Evolutionary conservation across 306 rosid genomes (phyloP).

Genomic region (Malus orientalis): DNA sequence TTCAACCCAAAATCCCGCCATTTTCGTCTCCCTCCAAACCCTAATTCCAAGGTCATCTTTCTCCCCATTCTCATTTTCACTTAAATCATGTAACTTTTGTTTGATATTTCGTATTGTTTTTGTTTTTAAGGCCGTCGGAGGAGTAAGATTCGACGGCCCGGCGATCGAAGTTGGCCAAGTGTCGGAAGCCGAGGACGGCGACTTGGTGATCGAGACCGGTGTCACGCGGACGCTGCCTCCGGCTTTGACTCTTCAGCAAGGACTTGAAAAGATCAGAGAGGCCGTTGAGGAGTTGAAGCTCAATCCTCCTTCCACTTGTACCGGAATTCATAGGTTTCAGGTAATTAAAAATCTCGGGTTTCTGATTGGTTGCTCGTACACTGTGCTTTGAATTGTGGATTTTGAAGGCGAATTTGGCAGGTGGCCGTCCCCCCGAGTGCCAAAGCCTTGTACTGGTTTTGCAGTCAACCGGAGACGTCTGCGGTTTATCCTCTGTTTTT

Average conservation of each 20-base stretch:
- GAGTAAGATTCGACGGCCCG: constrained; percentile 32
- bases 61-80: not conserved
- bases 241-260: constrained; percentile 67
- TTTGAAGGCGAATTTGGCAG: constrained; percentile 33
- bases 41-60: not conserved
- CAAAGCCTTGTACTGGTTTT: constrained; percentile 74
- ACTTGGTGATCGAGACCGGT: constrained; percentile 57
- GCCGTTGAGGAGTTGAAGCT: constrained; percentile 50
- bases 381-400: not conserved
- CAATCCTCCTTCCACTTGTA: constrained; percentile 38
- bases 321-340: constrained; percentile 76
- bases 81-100: not conserved
- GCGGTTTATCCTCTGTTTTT: constrained; percentile 64
- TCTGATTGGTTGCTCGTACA: not conserved
- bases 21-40: not conserved
- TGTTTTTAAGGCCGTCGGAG: not conserved
- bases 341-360: constrained; percentile 9
- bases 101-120: not conserved
- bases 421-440: constrained; percentile 82
- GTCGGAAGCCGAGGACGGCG: constrained; percentile 5
- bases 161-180: constrained; percentile 11
- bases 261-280: constrained; percentile 51
- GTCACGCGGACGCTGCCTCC: constrained; percentile 59
- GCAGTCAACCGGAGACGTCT: constrained; percentile 62
- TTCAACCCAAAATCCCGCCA: constrained; percentile 16